Evolutionary conservation across 768 basidiomycete genomes (phyloP).

Genomic region (Rhodotorula diobovata): DNA sequence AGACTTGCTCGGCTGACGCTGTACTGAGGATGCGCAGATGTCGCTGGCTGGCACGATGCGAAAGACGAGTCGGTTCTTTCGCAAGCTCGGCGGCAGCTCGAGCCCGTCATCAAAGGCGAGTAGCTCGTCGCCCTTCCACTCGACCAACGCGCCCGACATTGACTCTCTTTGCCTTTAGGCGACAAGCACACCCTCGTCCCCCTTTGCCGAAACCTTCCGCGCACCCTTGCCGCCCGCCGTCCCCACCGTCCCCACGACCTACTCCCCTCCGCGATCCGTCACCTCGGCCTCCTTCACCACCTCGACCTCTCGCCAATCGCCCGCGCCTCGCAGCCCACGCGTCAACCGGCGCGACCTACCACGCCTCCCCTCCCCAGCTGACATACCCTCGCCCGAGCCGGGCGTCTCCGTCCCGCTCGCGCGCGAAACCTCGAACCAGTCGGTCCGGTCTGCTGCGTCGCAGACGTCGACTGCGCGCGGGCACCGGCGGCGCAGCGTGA

Average conservation of each 20-base stretch:
- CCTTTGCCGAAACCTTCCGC: not conserved
- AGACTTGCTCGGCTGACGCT: not conserved
- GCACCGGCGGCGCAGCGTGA: conserved; percentile 4
- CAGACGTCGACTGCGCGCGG: not conserved
- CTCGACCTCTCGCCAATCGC: not conserved
- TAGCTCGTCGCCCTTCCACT: not conserved
- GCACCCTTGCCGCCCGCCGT: not conserved
- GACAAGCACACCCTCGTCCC: not conserved
- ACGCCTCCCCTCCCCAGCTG: not conserved
- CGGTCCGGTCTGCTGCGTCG: no score
- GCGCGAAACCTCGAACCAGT: not conserved
- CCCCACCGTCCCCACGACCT: not conserved
- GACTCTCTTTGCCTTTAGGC: not conserved
- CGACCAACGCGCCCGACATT: fast-evolving
- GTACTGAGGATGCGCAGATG: not conserved
- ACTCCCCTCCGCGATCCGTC: no score
- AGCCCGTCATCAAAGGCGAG: not conserved
- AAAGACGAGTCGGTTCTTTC: conserved; percentile 43
- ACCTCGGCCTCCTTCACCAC: not conserved
- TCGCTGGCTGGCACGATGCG: conserved; percentile 40
- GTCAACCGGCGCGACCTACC: not conserved
- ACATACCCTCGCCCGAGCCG: not conserved
- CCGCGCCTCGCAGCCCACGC: not conserved
- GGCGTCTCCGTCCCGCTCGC: not conserved
- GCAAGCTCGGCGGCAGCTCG: conserved; percentile 31